phyloP scores from a whole-genome alignment of 2,329 filamentous ascomycete species.

The Penicillium sp. region DNA sequence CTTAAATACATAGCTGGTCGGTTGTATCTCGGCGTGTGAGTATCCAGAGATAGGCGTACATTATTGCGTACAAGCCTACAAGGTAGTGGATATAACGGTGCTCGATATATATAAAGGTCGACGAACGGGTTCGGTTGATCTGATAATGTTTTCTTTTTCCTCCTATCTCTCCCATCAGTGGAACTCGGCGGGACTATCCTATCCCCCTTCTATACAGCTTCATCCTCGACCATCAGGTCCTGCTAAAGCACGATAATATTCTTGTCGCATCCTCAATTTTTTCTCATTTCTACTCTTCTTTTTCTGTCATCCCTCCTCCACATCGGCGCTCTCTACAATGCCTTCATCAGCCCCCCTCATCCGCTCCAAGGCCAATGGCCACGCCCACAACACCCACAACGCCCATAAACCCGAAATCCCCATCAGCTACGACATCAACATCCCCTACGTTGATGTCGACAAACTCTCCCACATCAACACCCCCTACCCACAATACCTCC shows the following conservation, averaged over 20 bases:
- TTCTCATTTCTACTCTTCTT: not conserved
- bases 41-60: not conserved
- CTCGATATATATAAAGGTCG: not conserved
- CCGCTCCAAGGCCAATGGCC: constrained; percentile 31
- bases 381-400: constrained; percentile 12
- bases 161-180: constrained; percentile 1
- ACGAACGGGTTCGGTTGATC: constrained; percentile 2
- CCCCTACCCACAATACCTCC: constrained; percentile 49
- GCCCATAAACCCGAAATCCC: constrained; percentile 33
- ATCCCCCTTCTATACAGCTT: not conserved
- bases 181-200: not conserved
- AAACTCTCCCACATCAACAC: constrained; percentile 40
- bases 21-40: not conserved
- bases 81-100: not conserved
- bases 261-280: not conserved
- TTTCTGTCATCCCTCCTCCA: not conserved
- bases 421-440: constrained; percentile 51
- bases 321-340: constrained; percentile 21
- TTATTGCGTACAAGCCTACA: not conserved
- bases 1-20: not conserved
- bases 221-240: not conserved
- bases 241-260: not conserved
- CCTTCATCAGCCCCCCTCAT: constrained; percentile 35
- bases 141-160: constrained; percentile 12
- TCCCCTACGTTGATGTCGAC: constrained; percentile 49